These are phyloP conservation scores for Tubosaeta sp. DNA, from an alignment of 768 basidiomycete species.

Conservation along the genomic window DNA sequence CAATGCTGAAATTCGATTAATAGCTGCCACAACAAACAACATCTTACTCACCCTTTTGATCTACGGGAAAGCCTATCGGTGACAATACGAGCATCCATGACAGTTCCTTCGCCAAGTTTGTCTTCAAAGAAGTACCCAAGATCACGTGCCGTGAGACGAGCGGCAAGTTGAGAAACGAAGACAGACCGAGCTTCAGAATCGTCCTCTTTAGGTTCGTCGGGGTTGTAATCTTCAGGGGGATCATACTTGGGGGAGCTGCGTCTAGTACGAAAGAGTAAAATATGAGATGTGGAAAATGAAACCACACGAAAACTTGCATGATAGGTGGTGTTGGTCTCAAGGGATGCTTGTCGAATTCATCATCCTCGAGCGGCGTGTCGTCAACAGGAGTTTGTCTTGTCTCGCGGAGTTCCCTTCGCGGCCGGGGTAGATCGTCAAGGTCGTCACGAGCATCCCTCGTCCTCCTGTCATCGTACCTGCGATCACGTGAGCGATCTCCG, in stretches of 20 bases:
- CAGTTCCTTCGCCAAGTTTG: slow-evolving; percentile 87
- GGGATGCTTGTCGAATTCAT: slow-evolving; percentile 35
- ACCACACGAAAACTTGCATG: slow-evolving; percentile 33
- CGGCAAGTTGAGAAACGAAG: slow-evolving; percentile 97
- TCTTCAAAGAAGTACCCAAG: slow-evolving; percentile 99
- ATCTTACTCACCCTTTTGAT: slow-evolving; percentile 82
- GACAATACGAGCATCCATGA: slow-evolving; percentile 94
- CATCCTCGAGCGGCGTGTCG: slow-evolving; percentile 35
- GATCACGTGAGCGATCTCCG: slow-evolving; percentile 51
- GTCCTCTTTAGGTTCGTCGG: slow-evolving; percentile 89
- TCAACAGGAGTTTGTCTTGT: slow-evolving; percentile 39
- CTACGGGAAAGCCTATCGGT: slow-evolving; percentile 92
- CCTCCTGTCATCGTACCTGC: slow-evolving; percentile 49
- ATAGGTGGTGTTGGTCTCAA: slow-evolving; percentile 35
- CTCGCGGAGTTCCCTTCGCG: slow-evolving; percentile 38
- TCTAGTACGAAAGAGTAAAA: slow-evolving; percentile 32
- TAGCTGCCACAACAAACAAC: background rate
- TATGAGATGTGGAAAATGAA: slow-evolving; percentile 8
- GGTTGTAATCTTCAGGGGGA: slow-evolving; percentile 63
- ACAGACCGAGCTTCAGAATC: slow-evolving; percentile 98
- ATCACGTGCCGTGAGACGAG: slow-evolving; percentile 93
- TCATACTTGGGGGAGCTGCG: slow-evolving; percentile 73
- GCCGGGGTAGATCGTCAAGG: slow-evolving; percentile 51
- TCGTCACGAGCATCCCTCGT: slow-evolving; percentile 52
- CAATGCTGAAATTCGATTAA: slow-evolving; percentile 60